Percentiles rank a stretch among this genome's conserved stretches.
Conservation (phyloP, 2,329 filamentous ascomycete species). For the Verticillium zaregamsianum region DNA sequence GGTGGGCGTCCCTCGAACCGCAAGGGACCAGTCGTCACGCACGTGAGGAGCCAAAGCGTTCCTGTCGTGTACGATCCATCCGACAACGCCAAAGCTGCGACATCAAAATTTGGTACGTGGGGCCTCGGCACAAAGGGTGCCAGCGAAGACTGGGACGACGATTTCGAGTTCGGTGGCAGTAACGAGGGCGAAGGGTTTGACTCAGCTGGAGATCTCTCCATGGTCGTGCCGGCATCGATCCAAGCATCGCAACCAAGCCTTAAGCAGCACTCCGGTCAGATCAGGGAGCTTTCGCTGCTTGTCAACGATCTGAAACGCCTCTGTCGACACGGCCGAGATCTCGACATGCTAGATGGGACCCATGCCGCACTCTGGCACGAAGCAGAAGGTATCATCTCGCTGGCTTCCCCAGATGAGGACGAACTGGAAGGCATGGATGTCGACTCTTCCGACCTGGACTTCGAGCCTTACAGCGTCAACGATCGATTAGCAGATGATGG, state of each 20-base stretch:
- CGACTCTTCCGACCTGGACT: constrained; percentile 32
- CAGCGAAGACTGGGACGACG: constrained; percentile 86
- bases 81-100: constrained; percentile 51
- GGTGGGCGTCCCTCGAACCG: constrained; percentile 65
- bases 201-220: constrained; percentile 36
- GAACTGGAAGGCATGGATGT: constrained; percentile 35
- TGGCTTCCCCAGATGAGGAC: constrained; percentile 69
- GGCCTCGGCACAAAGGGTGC: constrained; percentile 73
- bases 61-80: constrained; percentile 63
- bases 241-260: constrained; percentile 79
- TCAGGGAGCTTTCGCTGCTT: constrained; percentile 73
- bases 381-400: constrained; percentile 79
- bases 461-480: constrained; percentile 35
- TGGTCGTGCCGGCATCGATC: constrained; percentile 76
- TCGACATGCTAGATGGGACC: constrained; percentile 59
- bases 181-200: constrained; percentile 32
- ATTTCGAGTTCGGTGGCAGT: constrained; percentile 69
- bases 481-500: constrained; percentile 42
- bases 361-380: constrained; percentile 68
- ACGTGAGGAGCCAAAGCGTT: constrained; percentile 78
- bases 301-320: constrained; percentile 82
- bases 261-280: constrained; percentile 77
- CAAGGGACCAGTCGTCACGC: constrained; percentile 63
- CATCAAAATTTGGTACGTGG: constrained; percentile 76
- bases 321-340: constrained; percentile 63